phyloP scores from a whole-genome alignment of 371 early-diverging fungal genomes.

The Apophysomyces trapeziformis region DNA sequence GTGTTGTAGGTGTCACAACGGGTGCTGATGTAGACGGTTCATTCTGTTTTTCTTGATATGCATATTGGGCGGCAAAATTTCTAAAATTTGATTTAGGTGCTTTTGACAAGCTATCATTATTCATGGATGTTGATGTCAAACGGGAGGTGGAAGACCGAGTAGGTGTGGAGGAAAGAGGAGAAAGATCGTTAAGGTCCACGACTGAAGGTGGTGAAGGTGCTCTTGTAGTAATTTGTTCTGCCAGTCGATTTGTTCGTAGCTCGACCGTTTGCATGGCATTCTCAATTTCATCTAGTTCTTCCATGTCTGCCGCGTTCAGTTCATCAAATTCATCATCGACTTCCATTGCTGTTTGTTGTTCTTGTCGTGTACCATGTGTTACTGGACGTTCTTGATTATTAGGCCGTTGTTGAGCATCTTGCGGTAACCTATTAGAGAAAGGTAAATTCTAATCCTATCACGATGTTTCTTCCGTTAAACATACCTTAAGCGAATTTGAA shows the following conservation, averaged over 20 bases:
- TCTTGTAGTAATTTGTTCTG: not conserved
- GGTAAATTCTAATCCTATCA: not conserved
- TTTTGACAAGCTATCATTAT: not conserved
- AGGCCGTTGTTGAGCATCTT: not conserved
- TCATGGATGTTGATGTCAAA: not conserved
- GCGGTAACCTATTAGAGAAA: not conserved
- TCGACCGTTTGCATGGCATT: not conserved
- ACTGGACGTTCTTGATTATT: not conserved
- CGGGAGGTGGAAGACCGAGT: not conserved
- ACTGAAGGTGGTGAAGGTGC: not conserved
- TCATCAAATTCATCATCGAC: constrained; percentile 1
- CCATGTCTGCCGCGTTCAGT: not conserved
- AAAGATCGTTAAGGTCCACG: not conserved
- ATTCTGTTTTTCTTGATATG: not conserved
- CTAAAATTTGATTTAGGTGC: not conserved
- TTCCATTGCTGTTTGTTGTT: not conserved
- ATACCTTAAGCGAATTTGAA: constrained; percentile 30
- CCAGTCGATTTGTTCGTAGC: not conserved
- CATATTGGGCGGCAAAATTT: not conserved
- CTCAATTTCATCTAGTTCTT: not conserved
- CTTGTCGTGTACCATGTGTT: not conserved
- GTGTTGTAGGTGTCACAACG: not conserved
- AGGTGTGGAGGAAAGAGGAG: not conserved
- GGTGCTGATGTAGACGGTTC: not conserved
- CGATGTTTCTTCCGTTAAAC: not conserved